Percentiles rank a stretch among this genome's conserved stretches.
These are phyloP conservation scores for Magnusiomyces starmeri DNA, from an alignment of 1,139 yeast species.

Conservation along the genomic window DNA sequence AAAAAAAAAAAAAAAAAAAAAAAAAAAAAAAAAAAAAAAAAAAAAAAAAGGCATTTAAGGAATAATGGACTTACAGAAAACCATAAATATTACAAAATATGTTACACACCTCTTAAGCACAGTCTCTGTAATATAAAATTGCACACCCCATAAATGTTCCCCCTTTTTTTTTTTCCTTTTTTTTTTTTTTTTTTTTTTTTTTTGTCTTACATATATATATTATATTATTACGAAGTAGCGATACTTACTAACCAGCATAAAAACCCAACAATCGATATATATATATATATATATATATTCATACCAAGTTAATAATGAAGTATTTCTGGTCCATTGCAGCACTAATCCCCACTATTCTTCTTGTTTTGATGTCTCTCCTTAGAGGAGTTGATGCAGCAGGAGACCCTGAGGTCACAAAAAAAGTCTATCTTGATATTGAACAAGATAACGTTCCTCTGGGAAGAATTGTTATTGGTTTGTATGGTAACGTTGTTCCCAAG, in stretches of 20 bases:
- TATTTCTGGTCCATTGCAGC: conserved; percentile 25
- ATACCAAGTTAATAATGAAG: conserved; percentile 19
- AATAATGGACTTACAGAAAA: not conserved
- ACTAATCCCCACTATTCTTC: conserved; percentile 15
- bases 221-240: too few relatives aligned
- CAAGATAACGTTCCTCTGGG: conserved; percentile 71
- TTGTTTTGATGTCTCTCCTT: conserved; percentile 12
- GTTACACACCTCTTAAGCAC: not conserved
- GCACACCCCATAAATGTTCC: too few relatives aligned
- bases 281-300: not conserved
- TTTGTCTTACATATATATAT: too few relatives aligned
- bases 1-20: conserved; percentile 29
- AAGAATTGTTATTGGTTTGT: conserved; percentile 68
- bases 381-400: conserved; percentile 12
- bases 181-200: conserved; percentile 1
- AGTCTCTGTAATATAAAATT: not conserved
- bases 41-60: not conserved
- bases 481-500: conserved; percentile 86
- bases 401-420: conserved; percentile 58
- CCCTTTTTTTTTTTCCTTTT: not conserved
- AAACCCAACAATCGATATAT: too few relatives aligned
- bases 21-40: conserved; percentile 34
- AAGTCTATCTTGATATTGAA: conserved; percentile 79
- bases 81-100: too few relatives aligned
- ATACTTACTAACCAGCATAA: too few relatives aligned